Evolutionary conservation across 1,284 basidiomycete species (phyloP), one percentile per base, ranked within the genome.

Genomic region (Trametes versicolor): DNA sequence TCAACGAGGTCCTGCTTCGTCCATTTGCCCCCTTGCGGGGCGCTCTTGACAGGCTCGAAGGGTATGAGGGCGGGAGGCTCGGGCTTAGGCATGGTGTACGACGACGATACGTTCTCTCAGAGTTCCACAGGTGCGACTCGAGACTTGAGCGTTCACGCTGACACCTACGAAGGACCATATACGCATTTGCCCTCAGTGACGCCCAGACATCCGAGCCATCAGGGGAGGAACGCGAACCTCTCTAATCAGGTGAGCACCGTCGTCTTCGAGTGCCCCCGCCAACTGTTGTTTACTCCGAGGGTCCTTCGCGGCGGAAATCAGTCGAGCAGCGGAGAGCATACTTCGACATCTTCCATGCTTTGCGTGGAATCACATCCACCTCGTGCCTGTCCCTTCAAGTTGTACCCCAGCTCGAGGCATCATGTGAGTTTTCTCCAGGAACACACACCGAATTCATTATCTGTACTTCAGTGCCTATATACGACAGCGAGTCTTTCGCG

Each of bases 1-100:
- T 61, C 29, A 23, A 61, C 48, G 52, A 61, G 53, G 21, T 47
- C 43, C 12, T 49, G 17, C 37, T 61, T 61, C 10, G 41, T 61
- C 60, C 60, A 61, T 4, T 61, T 3, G n/a, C 51, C 51, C 13
- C 25, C 3, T 4, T 4, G 7, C 7, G 60, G 60, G 12, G 25
- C 45, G 21, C 52, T 41, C 19, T 17, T 21, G 8, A 55, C 60
- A 15, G 60, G 60, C 37, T 32, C 52, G 25, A 48, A 61, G 43
- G 36, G 23, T 34, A 4, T 8, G 7, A 29, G 43, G 29, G 12
- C 43, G 13, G 1, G 12, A 15, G 12, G 25, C 15, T 49, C 48
- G 8, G 21, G 19, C 49, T 27, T 23, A 27, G 34, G 25, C 51
- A 53, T 53, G 36, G 51, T 17, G 48, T 19, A 6, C 21, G 34